Evolutionary conservation across 2,329 filamentous ascomycete species (phyloP).

Genomic region (Cercospora sp.): DNA sequence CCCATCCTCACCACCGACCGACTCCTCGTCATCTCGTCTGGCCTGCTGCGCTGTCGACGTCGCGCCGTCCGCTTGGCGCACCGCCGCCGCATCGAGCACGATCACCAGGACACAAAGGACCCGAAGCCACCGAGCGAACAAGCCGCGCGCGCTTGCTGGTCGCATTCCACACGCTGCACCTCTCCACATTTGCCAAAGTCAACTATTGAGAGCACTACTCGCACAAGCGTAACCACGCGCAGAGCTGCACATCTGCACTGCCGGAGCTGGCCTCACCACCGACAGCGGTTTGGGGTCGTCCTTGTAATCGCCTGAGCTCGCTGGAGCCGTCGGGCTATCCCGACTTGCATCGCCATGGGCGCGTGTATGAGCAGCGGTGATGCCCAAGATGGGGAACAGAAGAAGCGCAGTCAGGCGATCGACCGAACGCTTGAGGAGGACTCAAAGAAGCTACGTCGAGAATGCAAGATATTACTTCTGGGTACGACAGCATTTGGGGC

Average conservation of each 20-base stretch:
- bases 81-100: constrained; percentile 2
- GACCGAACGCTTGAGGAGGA: constrained; percentile 93
- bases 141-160: constrained; percentile 18
- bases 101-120: constrained; percentile 14
- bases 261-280: constrained; percentile 24
- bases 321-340: constrained; percentile 30
- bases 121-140: constrained; percentile 16
- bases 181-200: neutral
- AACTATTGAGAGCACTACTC: constrained; percentile 1
- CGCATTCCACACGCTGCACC: constrained; percentile 28
- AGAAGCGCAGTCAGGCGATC: constrained; percentile 95
- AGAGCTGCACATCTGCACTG: constrained; percentile 8
- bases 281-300: constrained; percentile 27
- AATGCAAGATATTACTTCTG: constrained; percentile 97
- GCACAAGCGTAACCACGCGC: neutral
- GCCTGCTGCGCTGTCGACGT: neutral
- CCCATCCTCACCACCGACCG: neutral
- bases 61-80: neutral
- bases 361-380: constrained; percentile 88
- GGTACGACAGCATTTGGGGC: constrained; percentile 60
- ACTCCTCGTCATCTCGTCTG: neutral
- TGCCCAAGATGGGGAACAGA: constrained; percentile 80
- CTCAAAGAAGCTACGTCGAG: constrained; percentile 83
- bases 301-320: constrained; percentile 30
- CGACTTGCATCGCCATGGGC: constrained; percentile 64